Evolutionary conservation across 75 land plant genomes (phyloP), one percentile per base, ranked within the genome.

Genomic region (Sequoiadendron giganteum): DNA sequence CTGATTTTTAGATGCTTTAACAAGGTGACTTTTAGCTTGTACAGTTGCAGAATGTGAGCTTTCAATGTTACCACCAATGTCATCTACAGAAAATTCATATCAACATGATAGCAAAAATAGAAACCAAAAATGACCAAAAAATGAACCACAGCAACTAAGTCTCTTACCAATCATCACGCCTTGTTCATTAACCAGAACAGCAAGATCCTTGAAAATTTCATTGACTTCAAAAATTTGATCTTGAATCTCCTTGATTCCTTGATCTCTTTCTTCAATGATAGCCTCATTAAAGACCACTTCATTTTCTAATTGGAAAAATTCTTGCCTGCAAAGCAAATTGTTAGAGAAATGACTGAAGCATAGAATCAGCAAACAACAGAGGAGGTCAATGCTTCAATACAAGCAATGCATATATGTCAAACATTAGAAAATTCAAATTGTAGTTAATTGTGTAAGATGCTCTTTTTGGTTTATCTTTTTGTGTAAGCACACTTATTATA

Each of bases 151-250:
- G 72, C n/a, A 58, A 80, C 42, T 36, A 21, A 21, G 14, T 83
- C 65, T 88, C 78, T 84, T 91, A 95, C 96, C 96, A 87, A 95
- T 94, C 87, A 92, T 86, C 32, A 86, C 86, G 52, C 97, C 97
- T 89, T 97, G 99, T 48, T 96, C 94, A 87, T 95, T 93, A 80
- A 97, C 97, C n/a, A 97, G 87, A 14, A 94, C 96, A 52, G 97
- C 97, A 81, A 97, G 94, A 89, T 97, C 99, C 87, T 95, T 97
- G 56, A 97, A 96, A 38, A 97, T 96, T 86, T 95, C 99, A 89
- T 94, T 95, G 36, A 96, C 99, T 82, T 97, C 97, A 70, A 93
- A 91, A 90, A 97, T 96, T 88, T 97, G 99, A 54, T 97, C 90
- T 56, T 96, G 97, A 56, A 97, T 94, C 85, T 97, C 99, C 82